Conservation (phyloP, 306 rosid species). For the Quillaja saponaria region DNA sequence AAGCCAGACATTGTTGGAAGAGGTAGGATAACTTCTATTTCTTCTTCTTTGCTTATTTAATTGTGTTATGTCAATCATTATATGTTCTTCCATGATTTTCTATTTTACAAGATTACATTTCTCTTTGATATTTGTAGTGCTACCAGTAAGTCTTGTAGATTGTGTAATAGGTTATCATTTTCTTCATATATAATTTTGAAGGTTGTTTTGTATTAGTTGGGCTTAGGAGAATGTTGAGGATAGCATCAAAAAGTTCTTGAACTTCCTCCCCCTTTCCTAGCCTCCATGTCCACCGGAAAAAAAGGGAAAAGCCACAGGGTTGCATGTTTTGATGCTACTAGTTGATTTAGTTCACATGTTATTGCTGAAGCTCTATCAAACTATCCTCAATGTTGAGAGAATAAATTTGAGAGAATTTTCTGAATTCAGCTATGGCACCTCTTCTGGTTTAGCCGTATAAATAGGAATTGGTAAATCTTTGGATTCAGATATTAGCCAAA, state of each 20-base stretch:
- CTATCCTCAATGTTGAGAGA: no score
- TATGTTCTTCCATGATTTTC: background rate
- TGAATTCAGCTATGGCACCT: background rate
- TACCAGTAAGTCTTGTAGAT: background rate
- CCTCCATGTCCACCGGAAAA: no score
- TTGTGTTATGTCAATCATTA: slow-evolving; percentile 4
- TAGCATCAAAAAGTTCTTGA: no score
- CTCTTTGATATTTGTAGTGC: background rate
- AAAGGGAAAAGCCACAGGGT: no score
- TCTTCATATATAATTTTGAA: no score
- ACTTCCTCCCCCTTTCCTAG: no score
- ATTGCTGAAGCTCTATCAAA: no score
- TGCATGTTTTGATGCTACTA: no score
- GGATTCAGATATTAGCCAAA: background rate
- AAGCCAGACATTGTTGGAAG: slow-evolving; percentile 59
- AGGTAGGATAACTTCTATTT: slow-evolving; percentile 48
- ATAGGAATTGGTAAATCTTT: background rate
- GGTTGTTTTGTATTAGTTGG: background rate
- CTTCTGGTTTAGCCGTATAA: background rate
- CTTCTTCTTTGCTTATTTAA: slow-evolving; percentile 17
- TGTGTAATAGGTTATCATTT: background rate
- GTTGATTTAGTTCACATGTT: no score
- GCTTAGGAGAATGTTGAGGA: no score
- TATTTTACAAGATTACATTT: background rate
- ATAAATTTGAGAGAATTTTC: background rate